Percentiles rank a stretch among this genome's conserved stretches.
Evolutionary conservation across 2,329 filamentous ascomycete species (phyloP).

Genomic region (Trichophyton rubrum): DNA sequence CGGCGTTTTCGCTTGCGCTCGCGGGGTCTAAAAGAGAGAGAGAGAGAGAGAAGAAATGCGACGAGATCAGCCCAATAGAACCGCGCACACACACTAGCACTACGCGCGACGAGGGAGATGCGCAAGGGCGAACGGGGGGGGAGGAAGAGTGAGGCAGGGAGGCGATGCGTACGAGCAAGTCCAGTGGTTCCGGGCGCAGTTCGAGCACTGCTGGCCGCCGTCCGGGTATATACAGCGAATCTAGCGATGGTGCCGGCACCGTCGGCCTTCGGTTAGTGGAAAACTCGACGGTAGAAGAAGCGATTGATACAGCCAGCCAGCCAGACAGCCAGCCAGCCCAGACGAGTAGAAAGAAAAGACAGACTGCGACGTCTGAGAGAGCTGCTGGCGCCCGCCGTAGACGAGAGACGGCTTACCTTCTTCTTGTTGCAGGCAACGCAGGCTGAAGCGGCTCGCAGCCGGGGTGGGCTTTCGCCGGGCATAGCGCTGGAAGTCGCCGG

Average conservation of each 20-base stretch:
- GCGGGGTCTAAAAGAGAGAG: slow-evolving; percentile 9
- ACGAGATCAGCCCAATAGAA: not conserved
- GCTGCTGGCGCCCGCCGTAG: not conserved
- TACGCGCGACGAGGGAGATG: not conserved
- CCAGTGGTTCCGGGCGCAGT: slow-evolving; percentile 20
- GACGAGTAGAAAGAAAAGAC: not conserved
- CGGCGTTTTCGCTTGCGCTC: slow-evolving; percentile 16
- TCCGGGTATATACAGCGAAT: slow-evolving; percentile 21
- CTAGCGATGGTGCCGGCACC: slow-evolving; percentile 8
- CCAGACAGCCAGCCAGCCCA: no score
- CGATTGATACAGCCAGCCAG: not conserved
- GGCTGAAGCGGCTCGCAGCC: slow-evolving; percentile 19
- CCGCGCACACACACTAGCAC: no score
- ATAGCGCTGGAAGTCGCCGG: slow-evolving; percentile 5
- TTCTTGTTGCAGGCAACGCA: slow-evolving; percentile 24
- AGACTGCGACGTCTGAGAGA: no score
- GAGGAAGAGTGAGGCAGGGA: not conserved
- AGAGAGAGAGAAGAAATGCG: not conserved
- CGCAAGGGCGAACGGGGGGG: not conserved
- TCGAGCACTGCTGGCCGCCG: slow-evolving; percentile 16
- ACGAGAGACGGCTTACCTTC: slow-evolving; percentile 12
- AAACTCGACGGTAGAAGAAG: not conserved
- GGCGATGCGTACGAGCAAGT: slow-evolving; percentile 17
- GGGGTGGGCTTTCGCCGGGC: slow-evolving; percentile 16
- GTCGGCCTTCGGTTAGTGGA: not conserved